Evolutionary conservation across 768 basidiomycete species (phyloP), one percentile per base, ranked within the genome.

Genomic region (Russula foetens): DNA sequence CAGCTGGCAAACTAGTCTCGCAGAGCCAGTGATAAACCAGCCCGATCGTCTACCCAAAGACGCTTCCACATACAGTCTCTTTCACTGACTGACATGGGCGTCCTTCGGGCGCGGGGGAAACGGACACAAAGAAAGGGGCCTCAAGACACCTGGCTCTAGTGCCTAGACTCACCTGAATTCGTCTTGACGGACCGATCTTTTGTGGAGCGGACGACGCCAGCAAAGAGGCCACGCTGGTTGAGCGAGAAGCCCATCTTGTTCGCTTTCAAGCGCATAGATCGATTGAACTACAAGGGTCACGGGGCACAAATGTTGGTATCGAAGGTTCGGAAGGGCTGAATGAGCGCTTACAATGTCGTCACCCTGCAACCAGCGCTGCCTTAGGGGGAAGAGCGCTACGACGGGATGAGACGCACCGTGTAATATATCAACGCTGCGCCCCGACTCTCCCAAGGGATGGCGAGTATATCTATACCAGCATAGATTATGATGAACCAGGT

Each of bases 341-440:
- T 44, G 31, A 44, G 53, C 52, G 59, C 88, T 66, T 66, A 92
- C 92, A 55, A 96, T 90, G 67, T 95, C 91, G 68, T 96, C 93
- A 2, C 93, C 93, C 85, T 86, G 52, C 12, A 29, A n/a, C 33
- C 33, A 17, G 15, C 19, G 17, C 19, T 23, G 35, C 14, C 53
- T 28, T 61, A 3, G 52, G 17, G 41, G 48, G 33, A 43, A 23
- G 9, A 9, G 23, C 41, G 17, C 4, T 39, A 14, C 14, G 15
- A 4, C 15, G 21, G 19, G 48, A 39, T 19, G 48, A 31, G 44
- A 73, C 80, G 67, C 63, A 87, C 91, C 1, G 94, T 96, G 69
- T 92, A 97, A 71, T 97, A 97, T n/a, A 97, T 73, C 53, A 94
- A 72, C 0, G 93, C 92, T 1, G 88, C 93, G 0, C 94, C 95